A percentile compares a stretch with the other conserved stretches of the same genome.
Evolutionary conservation across 495 filamentous ascomycete species (phyloP).

Genomic region (Glonium stellatum): DNA sequence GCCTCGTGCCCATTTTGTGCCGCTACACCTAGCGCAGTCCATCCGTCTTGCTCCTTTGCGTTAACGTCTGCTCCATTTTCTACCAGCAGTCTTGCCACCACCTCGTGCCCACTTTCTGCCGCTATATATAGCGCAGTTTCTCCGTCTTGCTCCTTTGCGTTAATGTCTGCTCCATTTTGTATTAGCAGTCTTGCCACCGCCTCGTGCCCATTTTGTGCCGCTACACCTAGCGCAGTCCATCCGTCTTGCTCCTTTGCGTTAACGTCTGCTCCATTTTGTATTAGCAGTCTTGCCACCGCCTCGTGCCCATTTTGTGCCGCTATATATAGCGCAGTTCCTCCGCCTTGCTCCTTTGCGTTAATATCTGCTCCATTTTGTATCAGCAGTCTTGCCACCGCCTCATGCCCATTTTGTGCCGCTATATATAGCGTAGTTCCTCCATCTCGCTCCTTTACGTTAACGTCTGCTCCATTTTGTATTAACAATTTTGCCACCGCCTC

Average conservation of each 20-base stretch:
- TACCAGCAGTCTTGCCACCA: background rate
- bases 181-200: background rate
- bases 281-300: background rate
- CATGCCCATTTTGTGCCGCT: background rate
- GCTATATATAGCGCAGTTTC: background rate
- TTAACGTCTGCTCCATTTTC: background rate
- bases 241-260: background rate
- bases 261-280: background rate
- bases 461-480: background rate
- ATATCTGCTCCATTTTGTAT: background rate
- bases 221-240: background rate
- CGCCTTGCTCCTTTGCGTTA: background rate
- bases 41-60: background rate
- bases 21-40: background rate
- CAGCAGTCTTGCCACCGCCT: background rate
- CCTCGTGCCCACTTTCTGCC: background rate
- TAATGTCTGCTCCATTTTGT: background rate
- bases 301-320: background rate
- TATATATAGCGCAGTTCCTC: background rate
- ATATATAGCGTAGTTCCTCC: background rate
- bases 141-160: background rate
- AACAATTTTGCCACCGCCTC: background rate
- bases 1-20: background rate
- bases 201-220: background rate
- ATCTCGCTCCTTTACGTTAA: background rate